Conservation (phyloP, 768 basidiomycete species). For the Phaffia australis region DNA sequence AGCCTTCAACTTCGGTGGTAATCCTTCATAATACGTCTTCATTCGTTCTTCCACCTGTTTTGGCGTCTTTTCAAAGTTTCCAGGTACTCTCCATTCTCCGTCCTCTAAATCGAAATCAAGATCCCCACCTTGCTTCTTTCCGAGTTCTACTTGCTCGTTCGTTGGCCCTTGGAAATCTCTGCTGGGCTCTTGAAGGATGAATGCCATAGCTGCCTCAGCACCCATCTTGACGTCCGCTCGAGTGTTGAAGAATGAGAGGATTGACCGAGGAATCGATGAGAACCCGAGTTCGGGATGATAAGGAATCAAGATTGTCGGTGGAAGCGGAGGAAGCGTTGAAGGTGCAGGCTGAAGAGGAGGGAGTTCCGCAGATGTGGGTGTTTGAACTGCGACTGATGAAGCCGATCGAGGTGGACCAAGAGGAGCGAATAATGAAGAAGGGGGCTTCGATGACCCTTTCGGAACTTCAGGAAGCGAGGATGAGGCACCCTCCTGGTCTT, state of each 20-base stretch:
- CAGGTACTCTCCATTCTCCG: slow-evolving; percentile 3
- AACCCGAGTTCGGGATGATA: slow-evolving; percentile 25
- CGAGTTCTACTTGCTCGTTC: neutral
- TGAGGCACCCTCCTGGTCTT: neutral
- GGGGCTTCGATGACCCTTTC: slow-evolving; percentile 8
- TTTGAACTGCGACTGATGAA: neutral
- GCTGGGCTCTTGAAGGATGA: slow-evolving; percentile 12
- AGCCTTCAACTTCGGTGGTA: slow-evolving; percentile 10
- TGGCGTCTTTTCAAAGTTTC: slow-evolving; percentile 21
- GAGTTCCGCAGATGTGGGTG: neutral
- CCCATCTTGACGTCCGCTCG: slow-evolving; percentile 6
- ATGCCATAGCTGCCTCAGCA: slow-evolving; percentile 24
- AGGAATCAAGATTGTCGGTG: slow-evolving; percentile 18
- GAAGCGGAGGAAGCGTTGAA: slow-evolving; percentile 19
- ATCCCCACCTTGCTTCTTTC: slow-evolving; percentile 2
- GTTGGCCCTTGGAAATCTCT: neutral
- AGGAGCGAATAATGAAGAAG: slow-evolving; percentile 12
- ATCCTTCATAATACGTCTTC: slow-evolving; percentile 16
- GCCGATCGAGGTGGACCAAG: neutral
- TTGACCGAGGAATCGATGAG: slow-evolving; percentile 25
- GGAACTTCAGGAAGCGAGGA: neutral
- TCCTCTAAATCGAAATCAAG: slow-evolving; percentile 13
- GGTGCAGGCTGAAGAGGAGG: slow-evolving; percentile 6
- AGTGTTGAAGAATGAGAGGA: slow-evolving; percentile 23
- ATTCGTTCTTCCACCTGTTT: slow-evolving; percentile 23